Base-by-base conservation (phyloP, 345 rosid species). In the Camelina neglecta region DNA sequence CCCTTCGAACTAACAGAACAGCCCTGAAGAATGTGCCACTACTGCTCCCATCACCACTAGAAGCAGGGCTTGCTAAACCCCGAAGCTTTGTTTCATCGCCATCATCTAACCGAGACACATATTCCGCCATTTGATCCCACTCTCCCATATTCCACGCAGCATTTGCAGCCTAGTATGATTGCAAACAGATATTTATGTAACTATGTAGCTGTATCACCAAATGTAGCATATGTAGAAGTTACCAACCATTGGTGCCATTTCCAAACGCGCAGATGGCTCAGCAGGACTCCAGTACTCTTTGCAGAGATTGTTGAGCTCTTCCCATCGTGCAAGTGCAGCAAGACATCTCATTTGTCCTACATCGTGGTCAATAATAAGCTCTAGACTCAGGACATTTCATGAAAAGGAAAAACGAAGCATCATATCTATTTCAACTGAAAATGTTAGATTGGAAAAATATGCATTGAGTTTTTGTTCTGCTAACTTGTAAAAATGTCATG, bases 71-170 rank as follows among this genome's bases (percentile, higher is more conserved):
- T 67, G 93, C 89, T 81, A 92, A 85, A 77, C 82, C 88, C 58
- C 97, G 82, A 18, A 88, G 89, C 86, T 87, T 95, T 60, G 90
- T 82, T 81, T 92, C 97, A 84, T 95, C 99, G 35, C 98, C 97
- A 84, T 95, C 96, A 69, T 95, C 99, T 75, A 95, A 83, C 56
- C 93, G 86, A 70, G 91, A 90, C 60, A 90, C 98, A 84, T 92
- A 95, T 82, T 95, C 99, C 11, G 94, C 93, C 99, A 95, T 95
- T 81, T 92, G 98, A 79, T 95, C 98, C 99, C 99, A 95, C 75
- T 95, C 98, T 55, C 98, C 98, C 99, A 95, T 95, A 75, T 90
- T 95, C 99, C 98, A 95, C 69, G 99, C 99, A 85, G 99, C 99
- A 44, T 11, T 48, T 77, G 98, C 98, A 75, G 99, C 99, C 99